Conservation (phyloP, 495 filamentous ascomycete genomes). For the Antarctomyces pellizariae region DNA sequence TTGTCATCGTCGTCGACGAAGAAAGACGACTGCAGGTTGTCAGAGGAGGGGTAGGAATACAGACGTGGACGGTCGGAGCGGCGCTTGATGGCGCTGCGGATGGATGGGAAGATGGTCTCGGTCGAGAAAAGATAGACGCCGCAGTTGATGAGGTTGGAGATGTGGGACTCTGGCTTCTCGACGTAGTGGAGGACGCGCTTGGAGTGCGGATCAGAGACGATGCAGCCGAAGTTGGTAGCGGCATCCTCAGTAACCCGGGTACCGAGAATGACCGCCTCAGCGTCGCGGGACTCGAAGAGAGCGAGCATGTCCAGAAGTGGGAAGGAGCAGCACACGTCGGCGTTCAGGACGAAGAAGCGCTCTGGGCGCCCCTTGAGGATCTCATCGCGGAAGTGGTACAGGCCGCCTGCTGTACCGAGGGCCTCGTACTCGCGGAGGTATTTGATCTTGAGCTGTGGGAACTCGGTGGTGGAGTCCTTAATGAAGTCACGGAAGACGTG, state of each 20-base stretch:
- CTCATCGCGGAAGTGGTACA: slow-evolving; percentile 98
- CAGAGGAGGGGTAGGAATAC: slow-evolving; percentile 81
- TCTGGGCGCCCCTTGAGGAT: slow-evolving; percentile 92
- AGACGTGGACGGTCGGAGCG: slow-evolving; percentile 79
- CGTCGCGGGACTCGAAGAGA: slow-evolving; percentile 84
- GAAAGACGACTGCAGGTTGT: slow-evolving; percentile 70
- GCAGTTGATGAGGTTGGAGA: slow-evolving; percentile 98
- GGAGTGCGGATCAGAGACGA: slow-evolving; percentile 85
- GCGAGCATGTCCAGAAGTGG: slow-evolving; percentile 85
- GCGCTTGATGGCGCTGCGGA: slow-evolving; percentile 87
- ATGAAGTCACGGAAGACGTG: slow-evolving; percentile 93
- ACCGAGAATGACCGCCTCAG: slow-evolving; percentile 91
- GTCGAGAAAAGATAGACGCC: slow-evolving; percentile 95
- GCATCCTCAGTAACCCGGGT: slow-evolving; percentile 82
- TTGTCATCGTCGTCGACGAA: slow-evolving; percentile 47
- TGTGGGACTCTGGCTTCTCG: slow-evolving; percentile 96
- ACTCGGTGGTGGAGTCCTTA: slow-evolving; percentile 63
- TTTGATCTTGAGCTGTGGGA: slow-evolving; percentile 73
- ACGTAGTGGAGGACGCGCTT: slow-evolving; percentile 97
- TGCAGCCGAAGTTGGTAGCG: slow-evolving; percentile 91
- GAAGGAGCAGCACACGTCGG: slow-evolving; percentile 98
- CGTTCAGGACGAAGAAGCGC: slow-evolving; percentile 91
- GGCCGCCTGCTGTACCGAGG: slow-evolving; percentile 79
- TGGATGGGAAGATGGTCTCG: slow-evolving; percentile 89
- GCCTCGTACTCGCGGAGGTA: slow-evolving; percentile 98